A percentile compares a stretch with the other conserved stretches of the same genome.
phyloP scores from a whole-genome alignment of 768 basidiomycete species.

The Pulveroboletus frians region DNA sequence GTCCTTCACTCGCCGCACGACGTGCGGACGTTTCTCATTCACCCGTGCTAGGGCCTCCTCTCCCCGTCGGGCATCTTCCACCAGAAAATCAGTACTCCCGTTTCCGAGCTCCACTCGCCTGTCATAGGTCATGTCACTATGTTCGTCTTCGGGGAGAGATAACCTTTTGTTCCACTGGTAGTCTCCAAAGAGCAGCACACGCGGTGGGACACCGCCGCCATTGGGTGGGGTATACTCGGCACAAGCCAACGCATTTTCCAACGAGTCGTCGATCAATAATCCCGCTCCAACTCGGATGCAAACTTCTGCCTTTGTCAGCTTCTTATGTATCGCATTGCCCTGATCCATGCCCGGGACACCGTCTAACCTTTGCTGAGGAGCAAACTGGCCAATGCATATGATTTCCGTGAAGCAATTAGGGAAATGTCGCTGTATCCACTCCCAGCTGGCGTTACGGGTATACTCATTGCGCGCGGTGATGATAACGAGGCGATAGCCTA shows the following conservation, averaged over 20 bases:
- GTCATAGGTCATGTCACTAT: constrained; percentile 52
- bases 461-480: constrained; percentile 67
- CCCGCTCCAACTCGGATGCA: constrained; percentile 59
- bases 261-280: constrained; percentile 73
- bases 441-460: constrained; percentile 53
- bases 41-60: constrained; percentile 43
- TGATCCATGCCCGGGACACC: constrained; percentile 9
- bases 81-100: constrained; percentile 52
- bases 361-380: constrained; percentile 36
- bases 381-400: constrained; percentile 73
- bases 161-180: constrained; percentile 72
- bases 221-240: constrained; percentile 28
- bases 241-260: constrained; percentile 70
- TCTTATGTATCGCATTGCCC: constrained; percentile 41
- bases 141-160: constrained; percentile 40
- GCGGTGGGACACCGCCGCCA: constrained; percentile 32
- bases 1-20: constrained; percentile 49
- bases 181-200: constrained; percentile 67
- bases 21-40: constrained; percentile 34
- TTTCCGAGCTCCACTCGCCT: constrained; percentile 40
- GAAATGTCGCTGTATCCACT: constrained; percentile 63
- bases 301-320: constrained; percentile 68
- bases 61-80: constrained; percentile 34
- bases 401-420: constrained; percentile 58
- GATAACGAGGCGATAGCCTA: constrained; percentile 67